Conservation (phyloP, 1,139 yeast genomes). For the Lodderomyces metapsilosis region DNA sequence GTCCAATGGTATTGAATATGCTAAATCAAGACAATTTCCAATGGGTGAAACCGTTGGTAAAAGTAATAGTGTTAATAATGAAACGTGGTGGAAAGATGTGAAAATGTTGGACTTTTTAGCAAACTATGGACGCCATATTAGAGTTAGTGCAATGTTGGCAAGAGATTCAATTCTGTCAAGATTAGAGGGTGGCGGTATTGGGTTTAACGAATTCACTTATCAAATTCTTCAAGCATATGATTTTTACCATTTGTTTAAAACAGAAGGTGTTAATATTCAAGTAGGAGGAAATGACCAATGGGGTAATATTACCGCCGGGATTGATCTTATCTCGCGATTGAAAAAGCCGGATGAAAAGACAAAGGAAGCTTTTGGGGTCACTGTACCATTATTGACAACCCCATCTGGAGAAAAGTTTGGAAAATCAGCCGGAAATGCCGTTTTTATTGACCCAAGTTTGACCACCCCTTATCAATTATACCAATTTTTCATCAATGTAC, state of each 20-base stretch:
- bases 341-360: constrained; percentile 21
- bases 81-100: constrained; percentile 82
- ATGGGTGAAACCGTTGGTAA: constrained; percentile 15
- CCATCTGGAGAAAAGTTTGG: constrained; percentile 94
- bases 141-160: constrained; percentile 84
- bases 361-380: constrained; percentile 61
- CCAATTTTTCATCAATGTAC: constrained; percentile 79
- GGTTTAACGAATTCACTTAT: constrained; percentile 91
- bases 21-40: constrained; percentile 54
- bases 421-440: constrained; percentile 95
- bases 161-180: constrained; percentile 85
- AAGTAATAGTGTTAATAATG: constrained; percentile 51
- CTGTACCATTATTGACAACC: constrained; percentile 88
- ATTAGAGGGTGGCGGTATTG: constrained; percentile 72
- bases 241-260: constrained; percentile 74
- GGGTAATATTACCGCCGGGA: constrained; percentile 97
- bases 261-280: constrained; percentile 65
- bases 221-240: constrained; percentile 93
- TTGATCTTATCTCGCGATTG: constrained; percentile 76
- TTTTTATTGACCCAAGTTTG: constrained; percentile 70
- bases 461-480: constrained; percentile 82
- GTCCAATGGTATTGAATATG: constrained; percentile 59
- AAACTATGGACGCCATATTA: constrained; percentile 71
- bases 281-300: constrained; percentile 98
- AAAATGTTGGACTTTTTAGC: constrained; percentile 76